Base-by-base conservation (phyloP, 2,329 filamentous ascomycete genomes). In the Nigrograna mackinnonii region DNA sequence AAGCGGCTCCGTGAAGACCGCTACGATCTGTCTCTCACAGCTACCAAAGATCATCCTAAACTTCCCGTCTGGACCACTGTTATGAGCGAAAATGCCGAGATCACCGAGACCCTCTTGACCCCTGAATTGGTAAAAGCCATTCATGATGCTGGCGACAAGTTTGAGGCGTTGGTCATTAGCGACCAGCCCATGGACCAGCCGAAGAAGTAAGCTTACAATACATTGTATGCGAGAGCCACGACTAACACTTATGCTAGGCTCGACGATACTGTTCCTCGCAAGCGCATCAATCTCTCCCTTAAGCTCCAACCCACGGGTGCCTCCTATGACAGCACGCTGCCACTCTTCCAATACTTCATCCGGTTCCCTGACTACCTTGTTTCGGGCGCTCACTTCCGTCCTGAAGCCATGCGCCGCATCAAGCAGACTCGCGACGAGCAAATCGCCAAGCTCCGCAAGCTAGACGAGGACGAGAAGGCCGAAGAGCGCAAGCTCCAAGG, bases 51-150 rank as follows among this genome's bases (percentile, higher is more conserved):
- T 62, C 83, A 91, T 72, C 67, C 86, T 41, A 96, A 95, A 77
- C 83, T 99, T 22, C 92, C 94, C 22, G 73, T 79, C 51, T 99
- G 91, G 91, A 78, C 86, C 41, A 96, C 90, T 11, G 83, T 96
- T 63, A 97, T 99, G 94, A 95, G 85, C 64, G 94, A 99, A 78
- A 96, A 86, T 71, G 91, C 91, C 44, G 94, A 97, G 73, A 86
- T 99, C 58, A 96, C 91, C 11, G 89, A 96, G 34, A 77, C 83
- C 5, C 76, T 99, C 54, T 80, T 99, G 37, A 96, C 90, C 4
- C 80, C 87, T n/a, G 92, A 97, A 58, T 79, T 99, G 26, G 80
- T 90, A 69, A 82, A 87, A 60, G 91, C 89, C 13, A 78, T 95
- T 52, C 80, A 87, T 60, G 73, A 85, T 39, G 89, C 89, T 4